phyloP scores from a whole-genome alignment of 768 basidiomycete genomes.

The Pleurotus pulmonarius region DNA sequence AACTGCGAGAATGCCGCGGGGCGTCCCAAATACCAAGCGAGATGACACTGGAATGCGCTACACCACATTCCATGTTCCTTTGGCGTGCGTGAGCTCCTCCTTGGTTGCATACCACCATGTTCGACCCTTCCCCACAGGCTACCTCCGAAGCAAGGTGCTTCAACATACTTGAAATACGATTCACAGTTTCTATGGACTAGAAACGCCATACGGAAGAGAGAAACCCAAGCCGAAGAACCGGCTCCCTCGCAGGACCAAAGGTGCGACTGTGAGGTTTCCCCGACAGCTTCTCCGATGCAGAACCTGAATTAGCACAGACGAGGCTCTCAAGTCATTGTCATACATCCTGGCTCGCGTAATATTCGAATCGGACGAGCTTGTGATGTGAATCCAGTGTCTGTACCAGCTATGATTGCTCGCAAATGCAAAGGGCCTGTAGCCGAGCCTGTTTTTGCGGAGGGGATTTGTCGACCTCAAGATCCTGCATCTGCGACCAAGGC shows the following conservation, averaged over 20 bases:
- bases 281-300: slow-evolving; percentile 15
- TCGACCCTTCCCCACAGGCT: slow-evolving; percentile 35
- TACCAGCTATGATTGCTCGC: slow-evolving; percentile 74
- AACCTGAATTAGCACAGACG: slow-evolving; percentile 44
- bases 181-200: slow-evolving; percentile 71
- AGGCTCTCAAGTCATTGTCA: slow-evolving; percentile 74
- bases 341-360: slow-evolving; percentile 75
- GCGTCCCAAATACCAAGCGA: slow-evolving; percentile 74
- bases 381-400: slow-evolving; percentile 65
- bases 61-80: slow-evolving; percentile 77
- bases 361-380: slow-evolving; percentile 74
- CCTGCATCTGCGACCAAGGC: slow-evolving; percentile 15
- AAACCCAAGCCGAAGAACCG: slow-evolving; percentile 36
- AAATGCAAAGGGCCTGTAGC: slow-evolving; percentile 47
- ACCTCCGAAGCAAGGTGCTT: slow-evolving; percentile 78
- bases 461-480: slow-evolving; percentile 47
- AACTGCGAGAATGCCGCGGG: slow-evolving; percentile 60
- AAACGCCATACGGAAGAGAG: slow-evolving; percentile 55
- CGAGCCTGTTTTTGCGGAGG: slow-evolving; percentile 38
- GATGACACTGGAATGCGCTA: slow-evolving; percentile 82
- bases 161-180: slow-evolving; percentile 77
- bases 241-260: slow-evolving; percentile 40
- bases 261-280: slow-evolving; percentile 24
- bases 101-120: not conserved
- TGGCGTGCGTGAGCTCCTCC: slow-evolving; percentile 44